Evolutionary conservation across 2,329 filamentous ascomycete genomes (phyloP), one percentile per base, ranked within the genome.

Genomic region (Knoxdaviesia proteae): DNA sequence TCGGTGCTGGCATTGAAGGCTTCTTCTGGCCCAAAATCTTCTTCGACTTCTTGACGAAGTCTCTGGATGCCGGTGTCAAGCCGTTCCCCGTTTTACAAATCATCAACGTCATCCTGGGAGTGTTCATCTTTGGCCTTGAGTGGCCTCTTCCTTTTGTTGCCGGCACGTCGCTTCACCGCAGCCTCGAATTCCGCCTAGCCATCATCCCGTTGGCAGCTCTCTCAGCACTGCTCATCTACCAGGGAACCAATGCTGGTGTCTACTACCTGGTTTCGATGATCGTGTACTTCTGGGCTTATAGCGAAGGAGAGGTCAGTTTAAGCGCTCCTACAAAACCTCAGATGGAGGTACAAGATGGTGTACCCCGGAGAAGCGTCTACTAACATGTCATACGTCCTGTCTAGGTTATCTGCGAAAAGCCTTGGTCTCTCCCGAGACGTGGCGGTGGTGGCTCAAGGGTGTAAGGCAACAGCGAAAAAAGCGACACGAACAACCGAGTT

Each of bases 21-120:
- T 94, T 90, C 70, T 88, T 98, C 72, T 98, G 87, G 86, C 90
- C 90, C 50, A 98, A 98, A 61, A 80, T 98, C 56, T 93, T 98
- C 64, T 98, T 83, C 80, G 90, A 98, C 61, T 94, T 94, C 59
- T 63, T 90, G 50, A 94, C 88, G 47, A 86, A 84, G 55, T 86
- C 84, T 52, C 76, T 98, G 52, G 84, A 98, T 56, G 69, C 66
- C 44, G 82, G 80, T 40, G 84, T 96, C 47, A 86, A 81, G 54
- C 88, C 88, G 1, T 59, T 90, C n/a, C 90, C 90, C 1, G 67
- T 86, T 41, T 68, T 98, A 10, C 90, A 98, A 58, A 82, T 80
- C 54, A 69, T 96, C 63, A 98, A 98, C 55, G 65, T 98, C 30
- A 29, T 94, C 38, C 69, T 93, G 54, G 87, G 84, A 10, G 51